A percentile compares a stretch with the other conserved stretches of the same genome.
Evolutionary conservation across 2,329 filamentous ascomycete genomes (phyloP).

Genomic region (Aureobasidium mangrovei): DNA sequence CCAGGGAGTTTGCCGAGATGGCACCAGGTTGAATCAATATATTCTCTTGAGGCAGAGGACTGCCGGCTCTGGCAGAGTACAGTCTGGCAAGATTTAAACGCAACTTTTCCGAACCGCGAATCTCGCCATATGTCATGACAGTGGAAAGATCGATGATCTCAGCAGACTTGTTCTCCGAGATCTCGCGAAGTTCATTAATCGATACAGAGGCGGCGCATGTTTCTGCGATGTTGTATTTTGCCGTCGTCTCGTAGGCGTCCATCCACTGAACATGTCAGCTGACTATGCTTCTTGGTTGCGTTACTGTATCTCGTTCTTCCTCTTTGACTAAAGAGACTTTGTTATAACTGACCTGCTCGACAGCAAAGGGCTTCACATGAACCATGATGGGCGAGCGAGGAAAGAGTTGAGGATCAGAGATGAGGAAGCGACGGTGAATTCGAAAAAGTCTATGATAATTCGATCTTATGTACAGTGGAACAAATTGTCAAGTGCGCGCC

Average conservation of each 20-base stretch:
- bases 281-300: slow-evolving; percentile 21
- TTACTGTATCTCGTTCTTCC: slow-evolving; percentile 20
- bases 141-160: slow-evolving; percentile 43
- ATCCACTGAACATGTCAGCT: slow-evolving; percentile 40
- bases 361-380: slow-evolving; percentile 53
- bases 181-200: slow-evolving; percentile 52
- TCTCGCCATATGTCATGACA: slow-evolving; percentile 64
- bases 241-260: slow-evolving; percentile 44
- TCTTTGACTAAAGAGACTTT: neutral
- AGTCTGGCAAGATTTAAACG: slow-evolving; percentile 56
- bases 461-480: neutral
- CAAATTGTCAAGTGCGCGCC: neutral
- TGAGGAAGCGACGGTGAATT: neutral
- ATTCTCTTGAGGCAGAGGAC: slow-evolving; percentile 47
- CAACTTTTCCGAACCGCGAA: slow-evolving; percentile 57
- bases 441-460: neutral
- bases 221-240: slow-evolving; percentile 64
- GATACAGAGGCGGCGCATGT: slow-evolving; percentile 71
- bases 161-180: slow-evolving; percentile 46
- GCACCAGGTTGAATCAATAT: slow-evolving; percentile 72
- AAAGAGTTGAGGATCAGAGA: neutral
- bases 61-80: slow-evolving; percentile 49
- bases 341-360: slow-evolving; percentile 54
- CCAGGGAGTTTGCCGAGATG: slow-evolving; percentile 76
- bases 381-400: slow-evolving; percentile 38